A percentile compares a stretch with the other conserved stretches of the same genome.
Evolutionary conservation across 345 rosid species (phyloP).

Genomic region (Gossypium thurberi): DNA sequence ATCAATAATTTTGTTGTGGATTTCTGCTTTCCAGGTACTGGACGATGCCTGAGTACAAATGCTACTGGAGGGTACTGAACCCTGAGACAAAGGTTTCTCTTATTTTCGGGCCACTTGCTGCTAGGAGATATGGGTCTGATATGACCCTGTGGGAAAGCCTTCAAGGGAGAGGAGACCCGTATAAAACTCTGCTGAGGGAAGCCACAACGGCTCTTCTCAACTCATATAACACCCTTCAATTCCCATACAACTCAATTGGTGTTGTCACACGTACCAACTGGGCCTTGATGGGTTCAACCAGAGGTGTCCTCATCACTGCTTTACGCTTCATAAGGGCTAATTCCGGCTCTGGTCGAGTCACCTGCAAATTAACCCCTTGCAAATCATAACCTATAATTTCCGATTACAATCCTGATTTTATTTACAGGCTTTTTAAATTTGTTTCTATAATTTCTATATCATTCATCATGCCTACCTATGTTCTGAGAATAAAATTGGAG

Average conservation of each 20-base stretch:
- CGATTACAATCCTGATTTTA: neutral
- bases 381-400: slow-evolving; percentile 23
- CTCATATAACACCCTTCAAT: slow-evolving; percentile 61
- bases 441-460: neutral
- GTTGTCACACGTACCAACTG: slow-evolving; percentile 45
- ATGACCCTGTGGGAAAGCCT: slow-evolving; percentile 57
- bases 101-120: slow-evolving; percentile 58
- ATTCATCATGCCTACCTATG: neutral
- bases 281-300: slow-evolving; percentile 58
- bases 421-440: neutral
- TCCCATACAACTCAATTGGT: slow-evolving; percentile 41
- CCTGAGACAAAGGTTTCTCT: slow-evolving; percentile 62
- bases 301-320: slow-evolving; percentile 48
- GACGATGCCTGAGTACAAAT: slow-evolving; percentile 61
- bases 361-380: slow-evolving; percentile 64
- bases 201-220: slow-evolving; percentile 76
- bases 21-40: slow-evolving; percentile 41
- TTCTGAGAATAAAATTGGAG: neutral
- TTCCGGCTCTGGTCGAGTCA: slow-evolving; percentile 30
- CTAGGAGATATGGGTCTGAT: slow-evolving; percentile 47
- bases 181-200: slow-evolving; percentile 73
- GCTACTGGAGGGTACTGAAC: slow-evolving; percentile 68
- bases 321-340: slow-evolving; percentile 67
- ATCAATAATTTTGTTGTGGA: neutral
- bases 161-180: slow-evolving; percentile 65